Base-by-base conservation (phyloP, 2,329 filamentous ascomycete species). In the Diplodia mutila region DNA sequence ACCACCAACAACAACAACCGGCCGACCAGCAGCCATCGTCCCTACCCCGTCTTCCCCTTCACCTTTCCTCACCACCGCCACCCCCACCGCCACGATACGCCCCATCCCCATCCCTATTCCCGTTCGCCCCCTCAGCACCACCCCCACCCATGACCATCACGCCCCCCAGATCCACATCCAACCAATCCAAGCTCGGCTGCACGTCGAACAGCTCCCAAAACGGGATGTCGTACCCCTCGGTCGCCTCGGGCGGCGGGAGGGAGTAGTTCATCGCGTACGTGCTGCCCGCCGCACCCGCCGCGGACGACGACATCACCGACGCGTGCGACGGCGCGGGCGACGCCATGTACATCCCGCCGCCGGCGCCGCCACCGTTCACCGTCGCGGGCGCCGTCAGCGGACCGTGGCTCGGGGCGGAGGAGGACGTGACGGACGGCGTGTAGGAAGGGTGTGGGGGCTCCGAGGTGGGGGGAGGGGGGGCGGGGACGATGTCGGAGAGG, bases 171-270 rank as follows among this genome's bases (percentile, higher is more conserved):
- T 77, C 74, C 9, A 75, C 72, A 37, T 76, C 75, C 67, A 77
- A 75, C 75, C 75, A 77, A 25, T 77, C 75, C 32, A 77, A 63
- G 6, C 74, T 76, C 18, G 75, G 75, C 39, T 77, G 75, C 25
- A 71, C 73, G 49, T 76, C 74, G 52, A 77, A 77, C 39, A 77
- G 67, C 67, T 76, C 74, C 74, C 72, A 76, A 73, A 77, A 76
- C 73, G 57, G 57, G 9, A 49, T 27, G 11, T 61, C 57, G 42
- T 27, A 23, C n/a, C 37, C 57, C 37, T 32, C n/a, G 6, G 18
- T 23, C 7, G 55, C 55, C 25, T 61, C 37, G 0, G 39, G 39
- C 8, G 55, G 55, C 23, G 55, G 55, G 12, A 61, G 55, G 12
- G 37, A 48, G 37, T 48, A 61, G 23, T 48, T 8, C 55, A 61